Percentiles rank a stretch among this genome's conserved stretches.
Evolutionary conservation across 805 yeast genomes (phyloP).

Genomic region (Jamesozyma hellenica): DNA sequence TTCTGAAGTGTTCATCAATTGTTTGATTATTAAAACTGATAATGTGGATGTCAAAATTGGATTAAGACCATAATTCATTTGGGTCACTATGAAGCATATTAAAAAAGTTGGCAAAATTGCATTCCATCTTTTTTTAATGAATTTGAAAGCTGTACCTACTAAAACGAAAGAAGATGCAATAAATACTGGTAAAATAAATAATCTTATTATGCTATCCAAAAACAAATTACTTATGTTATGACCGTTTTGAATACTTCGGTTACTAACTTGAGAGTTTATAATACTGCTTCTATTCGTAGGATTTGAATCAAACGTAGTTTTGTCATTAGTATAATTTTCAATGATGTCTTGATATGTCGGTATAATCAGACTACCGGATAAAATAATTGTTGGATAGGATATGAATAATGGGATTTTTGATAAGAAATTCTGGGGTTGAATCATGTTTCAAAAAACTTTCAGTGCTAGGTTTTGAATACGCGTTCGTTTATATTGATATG

Average conservation of each 20-base stretch:
- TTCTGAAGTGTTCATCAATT: neutral
- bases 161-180: constrained; percentile 11
- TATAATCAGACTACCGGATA: constrained; percentile 22
- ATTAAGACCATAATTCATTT: constrained; percentile 6
- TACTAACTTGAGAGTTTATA: too few species aligned
- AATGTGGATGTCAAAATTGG: constrained; percentile 13
- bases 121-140: constrained; percentile 1
- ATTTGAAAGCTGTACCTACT: constrained; percentile 6
- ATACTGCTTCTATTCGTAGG: too few species aligned
- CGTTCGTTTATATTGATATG: too few species aligned
- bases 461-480: too few species aligned
- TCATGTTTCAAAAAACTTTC: too few species aligned
- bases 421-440: constrained; percentile 11
- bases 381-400: constrained; percentile 26
- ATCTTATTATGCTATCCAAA: constrained; percentile 2
- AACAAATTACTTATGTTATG: neutral
- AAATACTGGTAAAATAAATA: constrained; percentile 17
- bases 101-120: constrained; percentile 2
- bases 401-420: constrained; percentile 25
- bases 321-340: neutral
- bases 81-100: constrained; percentile 3
- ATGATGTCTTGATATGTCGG: constrained; percentile 8
- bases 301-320: neutral
- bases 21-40: constrained; percentile 10
- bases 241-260: neutral